Conservation (phyloP, 495 filamentous ascomycete genomes). For the Neurospora sp. region DNA sequence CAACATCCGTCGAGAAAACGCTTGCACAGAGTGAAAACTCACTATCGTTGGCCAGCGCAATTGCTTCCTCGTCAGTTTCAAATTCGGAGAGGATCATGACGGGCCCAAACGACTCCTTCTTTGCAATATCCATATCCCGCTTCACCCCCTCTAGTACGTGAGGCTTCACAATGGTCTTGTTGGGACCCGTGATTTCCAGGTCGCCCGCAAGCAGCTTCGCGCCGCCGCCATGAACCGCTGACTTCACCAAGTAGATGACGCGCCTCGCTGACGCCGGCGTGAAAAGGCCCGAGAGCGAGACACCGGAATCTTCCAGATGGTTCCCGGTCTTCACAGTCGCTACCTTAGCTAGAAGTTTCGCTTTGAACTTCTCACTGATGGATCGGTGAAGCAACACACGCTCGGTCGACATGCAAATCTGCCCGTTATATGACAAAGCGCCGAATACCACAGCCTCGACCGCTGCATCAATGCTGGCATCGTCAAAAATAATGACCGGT, state of each 20-base stretch:
- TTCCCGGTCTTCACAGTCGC: slow-evolving; percentile 17
- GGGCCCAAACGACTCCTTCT: slow-evolving; percentile 26
- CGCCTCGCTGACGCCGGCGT: slow-evolving; percentile 43
- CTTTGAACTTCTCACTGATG: slow-evolving; percentile 18
- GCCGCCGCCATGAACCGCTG: slow-evolving; percentile 36
- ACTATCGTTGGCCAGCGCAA: slow-evolving; percentile 22
- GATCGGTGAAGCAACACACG: slow-evolving; percentile 20
- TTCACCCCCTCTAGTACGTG: slow-evolving; percentile 23
- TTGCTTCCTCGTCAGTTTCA: slow-evolving; percentile 22
- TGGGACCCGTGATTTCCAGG: slow-evolving; percentile 13
- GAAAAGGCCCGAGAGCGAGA: slow-evolving; percentile 43
- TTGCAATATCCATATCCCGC: slow-evolving; percentile 21
- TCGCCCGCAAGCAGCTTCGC: slow-evolving; percentile 22
- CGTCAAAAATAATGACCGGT: slow-evolving; percentile 23
- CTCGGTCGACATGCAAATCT: slow-evolving; percentile 31
- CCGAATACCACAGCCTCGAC: slow-evolving; percentile 24
- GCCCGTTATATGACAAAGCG: slow-evolving; percentile 20
- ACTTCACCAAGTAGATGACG: slow-evolving; percentile 42
- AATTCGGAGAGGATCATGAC: slow-evolving; percentile 19
- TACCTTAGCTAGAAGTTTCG: slow-evolving; percentile 11
- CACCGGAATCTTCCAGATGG: slow-evolving; percentile 29
- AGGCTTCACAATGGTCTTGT: slow-evolving; percentile 17
- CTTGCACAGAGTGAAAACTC: slow-evolving; percentile 25
- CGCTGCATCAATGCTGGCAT: slow-evolving; percentile 24
- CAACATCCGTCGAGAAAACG: slow-evolving; percentile 23